These are phyloP conservation scores for Diplodia seriata DNA, from an alignment of 2,329 filamentous ascomycete species.

Conservation along the genomic window DNA sequence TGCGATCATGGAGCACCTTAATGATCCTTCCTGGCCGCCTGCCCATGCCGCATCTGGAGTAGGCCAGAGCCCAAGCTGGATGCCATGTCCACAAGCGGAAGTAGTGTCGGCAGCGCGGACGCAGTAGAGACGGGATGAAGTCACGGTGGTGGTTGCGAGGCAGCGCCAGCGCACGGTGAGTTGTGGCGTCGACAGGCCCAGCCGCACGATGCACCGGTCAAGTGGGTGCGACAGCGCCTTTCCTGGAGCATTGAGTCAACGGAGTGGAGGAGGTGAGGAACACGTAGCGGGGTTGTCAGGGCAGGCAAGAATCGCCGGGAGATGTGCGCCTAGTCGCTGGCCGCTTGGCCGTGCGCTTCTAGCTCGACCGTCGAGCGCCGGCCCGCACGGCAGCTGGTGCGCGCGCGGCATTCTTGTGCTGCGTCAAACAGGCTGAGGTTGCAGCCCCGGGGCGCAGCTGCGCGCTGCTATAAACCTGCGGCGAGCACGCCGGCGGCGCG, in stretches of 20 bases:
- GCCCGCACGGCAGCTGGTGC: conserved; percentile 9
- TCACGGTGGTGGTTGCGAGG: not conserved
- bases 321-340: conserved; percentile 16
- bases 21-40: conserved; percentile 9
- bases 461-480: conserved; percentile 11
- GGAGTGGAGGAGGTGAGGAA: not conserved
- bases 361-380: conserved; percentile 2
- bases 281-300: conserved; percentile 28
- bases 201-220: conserved; percentile 19
- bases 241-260: conserved; percentile 21
- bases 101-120: not conserved
- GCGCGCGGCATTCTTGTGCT: conserved; percentile 17
- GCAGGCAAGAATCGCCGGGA: conserved; percentile 29
- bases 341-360: conserved; percentile 17
- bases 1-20: conserved; percentile 23
- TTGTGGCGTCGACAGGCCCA: conserved; percentile 7
- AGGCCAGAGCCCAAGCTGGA: not conserved
- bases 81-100: not conserved
- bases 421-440: conserved; percentile 2
- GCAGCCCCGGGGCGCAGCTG: too few relatives aligned
- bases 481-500: conserved; percentile 5
- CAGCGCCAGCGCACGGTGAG: conserved; percentile 5
- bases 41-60: conserved; percentile 14
- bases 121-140: conserved; percentile 13
- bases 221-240: not conserved